Base-by-base conservation (phyloP, 495 filamentous ascomycete species). In the Rostrohypoxylon terebratum region DNA sequence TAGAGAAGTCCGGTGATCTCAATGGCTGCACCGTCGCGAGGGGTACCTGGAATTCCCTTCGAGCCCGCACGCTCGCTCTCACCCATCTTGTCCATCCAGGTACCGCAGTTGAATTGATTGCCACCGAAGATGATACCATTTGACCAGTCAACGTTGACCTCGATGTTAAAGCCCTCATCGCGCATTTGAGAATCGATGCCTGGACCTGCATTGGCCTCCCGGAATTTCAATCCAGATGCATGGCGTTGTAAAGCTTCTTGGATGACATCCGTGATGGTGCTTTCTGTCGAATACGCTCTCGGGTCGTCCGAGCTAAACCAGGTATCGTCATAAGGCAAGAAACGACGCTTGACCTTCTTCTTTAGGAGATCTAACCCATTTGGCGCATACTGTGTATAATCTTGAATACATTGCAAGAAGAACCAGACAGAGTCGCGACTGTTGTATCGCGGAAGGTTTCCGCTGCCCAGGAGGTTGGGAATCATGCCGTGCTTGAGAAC, bases 71-170 rank as follows among this genome's bases (percentile, higher is more conserved):
- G 92, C 62, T 92, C 87, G 63, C 93, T 97, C 80, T 99, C 96
- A n/a, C 96, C 96, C 96, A 98, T 99, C 86, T 99, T 99, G 82
- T 99, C 96, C 91, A 97, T 97, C 96, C 96, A 99, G 4, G 96
- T 99, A 60, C 96, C 96, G 74, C 96, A 99, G 77, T 99, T 99
- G 78, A 82, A 83, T 77, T 98, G 93, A 71, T 91, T 98, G 38
- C 96, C 96, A 40, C 96, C 96, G 72, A 94, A 97, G 66, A 99
- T 90, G 59, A 99, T 86, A 16, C 96, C 96, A 1, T 91, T 97
- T 10, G 88, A 85, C 96, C 96, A 98, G 77, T 98, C 94, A 11
- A 97, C 92, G 28, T 91, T 88, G 67, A 98, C 89, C 61, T 97
- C 89, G 40, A 96, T 92, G 68, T 97, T 87, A 82, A 99, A 99